phyloP scores from a whole-genome alignment of 345 rosid species.

The Carallia brachiata region DNA sequence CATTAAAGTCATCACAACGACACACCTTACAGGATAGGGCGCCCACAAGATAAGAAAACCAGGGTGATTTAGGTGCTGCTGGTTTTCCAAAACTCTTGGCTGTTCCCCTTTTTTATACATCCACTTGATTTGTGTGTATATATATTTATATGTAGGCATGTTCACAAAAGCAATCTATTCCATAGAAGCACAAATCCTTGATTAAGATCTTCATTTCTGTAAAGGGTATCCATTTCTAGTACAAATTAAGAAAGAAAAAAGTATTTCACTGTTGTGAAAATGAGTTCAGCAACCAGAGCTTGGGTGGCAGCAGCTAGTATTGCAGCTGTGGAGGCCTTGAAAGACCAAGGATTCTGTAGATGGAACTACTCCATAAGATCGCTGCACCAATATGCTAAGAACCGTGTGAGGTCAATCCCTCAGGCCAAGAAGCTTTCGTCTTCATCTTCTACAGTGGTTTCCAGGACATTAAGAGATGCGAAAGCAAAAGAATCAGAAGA shows the following conservation, averaged over 20 bases:
- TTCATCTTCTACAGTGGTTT: slow-evolving; percentile 7
- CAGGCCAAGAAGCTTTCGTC: slow-evolving; percentile 22
- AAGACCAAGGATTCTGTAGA: slow-evolving; percentile 46
- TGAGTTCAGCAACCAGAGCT: slow-evolving; percentile 36
- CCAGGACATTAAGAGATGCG: slow-evolving; percentile 8
- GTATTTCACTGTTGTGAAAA: neutral
- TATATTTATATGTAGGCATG: no score
- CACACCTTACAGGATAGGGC: no score
- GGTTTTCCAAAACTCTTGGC: no score
- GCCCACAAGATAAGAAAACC: no score
- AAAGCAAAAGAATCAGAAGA: slow-evolving; percentile 18
- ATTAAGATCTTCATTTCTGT: no score
- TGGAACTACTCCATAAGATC: slow-evolving; percentile 35
- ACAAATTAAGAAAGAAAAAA: neutral
- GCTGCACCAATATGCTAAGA: slow-evolving; percentile 22
- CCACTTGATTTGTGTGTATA: no score
- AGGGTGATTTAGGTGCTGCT: no score
- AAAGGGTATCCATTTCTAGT: neutral
- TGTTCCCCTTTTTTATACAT: no score
- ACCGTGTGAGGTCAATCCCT: slow-evolving; percentile 15
- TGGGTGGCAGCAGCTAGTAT: slow-evolving; percentile 41
- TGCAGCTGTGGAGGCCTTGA: slow-evolving; percentile 40
- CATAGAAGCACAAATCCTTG: no score
- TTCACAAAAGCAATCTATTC: no score
- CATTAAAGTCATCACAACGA: neutral